These are phyloP conservation scores for Graphiopsis chlorocephala DNA, from an alignment of 2,329 filamentous ascomycete genomes.

Conservation along the genomic window DNA sequence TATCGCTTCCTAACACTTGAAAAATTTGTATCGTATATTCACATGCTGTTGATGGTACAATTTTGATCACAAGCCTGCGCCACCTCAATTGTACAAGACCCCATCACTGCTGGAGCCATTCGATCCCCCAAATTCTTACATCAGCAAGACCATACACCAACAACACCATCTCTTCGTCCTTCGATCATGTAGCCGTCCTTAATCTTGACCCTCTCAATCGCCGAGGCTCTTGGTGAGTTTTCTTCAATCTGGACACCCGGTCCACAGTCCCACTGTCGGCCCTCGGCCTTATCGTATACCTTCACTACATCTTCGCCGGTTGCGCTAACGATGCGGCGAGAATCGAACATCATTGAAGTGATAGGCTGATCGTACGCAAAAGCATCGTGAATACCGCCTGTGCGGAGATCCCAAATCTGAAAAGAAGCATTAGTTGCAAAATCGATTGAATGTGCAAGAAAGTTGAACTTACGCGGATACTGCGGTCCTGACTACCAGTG, in stretches of 20 bases:
- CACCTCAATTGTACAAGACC: conserved; percentile 1
- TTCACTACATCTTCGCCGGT: conserved; percentile 93
- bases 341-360: conserved; percentile 96
- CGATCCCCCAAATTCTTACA: not conserved
- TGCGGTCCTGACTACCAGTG: conserved; percentile 87
- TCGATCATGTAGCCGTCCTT: conserved; percentile 94
- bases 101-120: not conserved
- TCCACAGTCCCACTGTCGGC: conserved; percentile 93
- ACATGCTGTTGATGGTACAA: conserved; percentile 13
- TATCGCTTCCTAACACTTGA: not conserved
- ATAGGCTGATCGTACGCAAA: conserved; percentile 92
- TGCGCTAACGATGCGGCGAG: conserved; percentile 81
- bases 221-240: conserved; percentile 45
- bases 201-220: conserved; percentile 80
- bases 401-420: conserved; percentile 97
- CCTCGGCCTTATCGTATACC: conserved; percentile 96
- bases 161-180: conserved; percentile 79
- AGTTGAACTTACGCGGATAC: conserved; percentile 71
- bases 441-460: not conserved
- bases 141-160: conserved; percentile 85
- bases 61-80: not conserved
- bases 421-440: conserved; percentile 27
- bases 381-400: conserved; percentile 90
- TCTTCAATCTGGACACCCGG: conserved; percentile 66
- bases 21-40: conserved; percentile 9